These are phyloP conservation scores for Mycena haematopus DNA, from an alignment of 768 basidiomycete genomes.

Conservation along the genomic window DNA sequence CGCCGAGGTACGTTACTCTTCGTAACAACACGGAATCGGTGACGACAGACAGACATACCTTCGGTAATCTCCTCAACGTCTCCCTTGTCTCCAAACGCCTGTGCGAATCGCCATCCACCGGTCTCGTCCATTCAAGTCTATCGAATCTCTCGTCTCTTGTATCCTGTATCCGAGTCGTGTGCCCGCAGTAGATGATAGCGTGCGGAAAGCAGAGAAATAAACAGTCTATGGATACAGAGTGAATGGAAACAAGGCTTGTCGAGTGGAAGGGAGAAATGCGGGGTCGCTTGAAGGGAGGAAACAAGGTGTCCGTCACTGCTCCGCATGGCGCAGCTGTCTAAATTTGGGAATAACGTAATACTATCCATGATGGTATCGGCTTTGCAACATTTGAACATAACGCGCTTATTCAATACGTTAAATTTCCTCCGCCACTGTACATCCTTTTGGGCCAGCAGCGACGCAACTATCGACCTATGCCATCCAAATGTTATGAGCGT, in stretches of 20 bases:
- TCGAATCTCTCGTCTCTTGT: neutral
- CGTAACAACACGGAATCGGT: neutral
- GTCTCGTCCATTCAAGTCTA: conserved; percentile 49
- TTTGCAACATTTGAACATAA: too few relatives aligned
- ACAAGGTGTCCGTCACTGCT: conserved; percentile 25
- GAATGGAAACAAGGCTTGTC: neutral
- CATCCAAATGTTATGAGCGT: too few relatives aligned
- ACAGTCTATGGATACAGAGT: neutral
- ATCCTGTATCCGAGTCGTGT: conserved; percentile 6
- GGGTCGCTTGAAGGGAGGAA: conserved; percentile 16
- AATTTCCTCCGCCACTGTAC: too few relatives aligned
- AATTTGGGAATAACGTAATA: neutral
- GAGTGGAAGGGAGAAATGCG: conserved; percentile 3
- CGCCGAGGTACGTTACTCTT: neutral
- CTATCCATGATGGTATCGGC: neutral
- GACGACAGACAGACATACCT: conserved; percentile 70
- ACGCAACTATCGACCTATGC: too few relatives aligned
- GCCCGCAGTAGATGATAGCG: neutral
- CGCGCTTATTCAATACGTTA: too few relatives aligned
- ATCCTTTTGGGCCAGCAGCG: too few relatives aligned
- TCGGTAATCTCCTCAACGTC: conserved; percentile 99
- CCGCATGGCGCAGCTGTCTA: conserved; percentile 22
- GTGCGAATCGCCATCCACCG: conserved; percentile 98
- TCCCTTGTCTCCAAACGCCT: conserved; percentile 99
- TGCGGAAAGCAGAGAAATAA: conserved; percentile 6